These are phyloP conservation scores for Coprinellus aureogranulatus DNA, from an alignment of 768 basidiomycete species.

Conservation along the genomic window DNA sequence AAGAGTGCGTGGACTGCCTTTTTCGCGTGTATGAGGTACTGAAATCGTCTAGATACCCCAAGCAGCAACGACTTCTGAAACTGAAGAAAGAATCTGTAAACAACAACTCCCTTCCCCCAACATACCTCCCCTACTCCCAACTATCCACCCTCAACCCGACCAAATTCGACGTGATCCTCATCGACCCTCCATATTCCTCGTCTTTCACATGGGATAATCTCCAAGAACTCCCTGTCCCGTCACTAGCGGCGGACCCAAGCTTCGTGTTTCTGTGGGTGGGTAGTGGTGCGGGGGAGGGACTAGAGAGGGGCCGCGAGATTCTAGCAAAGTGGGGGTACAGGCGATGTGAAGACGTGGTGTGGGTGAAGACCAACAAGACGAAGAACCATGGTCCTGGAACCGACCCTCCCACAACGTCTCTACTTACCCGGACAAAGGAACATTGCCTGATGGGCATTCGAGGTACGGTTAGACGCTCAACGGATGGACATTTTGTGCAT, in stretches of 20 bases:
- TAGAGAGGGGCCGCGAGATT: constrained; percentile 89
- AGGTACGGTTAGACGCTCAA: constrained; percentile 91
- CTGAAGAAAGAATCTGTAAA: constrained; percentile 81
- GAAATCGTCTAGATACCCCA: constrained; percentile 72
- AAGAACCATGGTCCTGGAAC: constrained; percentile 79
- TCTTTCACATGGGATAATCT: constrained; percentile 85
- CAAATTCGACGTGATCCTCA: constrained; percentile 89
- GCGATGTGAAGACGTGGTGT: constrained; percentile 96
- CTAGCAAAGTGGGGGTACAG: constrained; percentile 93
- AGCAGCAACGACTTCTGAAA: constrained; percentile 79
- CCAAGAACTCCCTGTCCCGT: constrained; percentile 75
- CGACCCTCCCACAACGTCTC: constrained; percentile 80
- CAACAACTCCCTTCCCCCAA: constrained; percentile 65
- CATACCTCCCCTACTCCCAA: constrained; percentile 63
- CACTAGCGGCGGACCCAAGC: constrained; percentile 84
- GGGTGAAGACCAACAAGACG: constrained; percentile 88
- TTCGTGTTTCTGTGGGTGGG: constrained; percentile 98
- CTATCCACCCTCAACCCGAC: constrained; percentile 54
- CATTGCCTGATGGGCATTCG: constrained; percentile 97
- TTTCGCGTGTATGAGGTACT: not conserved
- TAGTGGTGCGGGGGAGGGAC: constrained; percentile 81
- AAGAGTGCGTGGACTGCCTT: constrained; percentile 68
- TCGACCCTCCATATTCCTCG: constrained; percentile 87
- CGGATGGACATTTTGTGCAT: constrained; percentile 95
- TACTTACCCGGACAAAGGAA: constrained; percentile 88